Percentiles rank a stretch among this genome's conserved stretches.
Conservation (phyloP, 2,329 filamentous ascomycete genomes). For the Xylaria sp. region DNA sequence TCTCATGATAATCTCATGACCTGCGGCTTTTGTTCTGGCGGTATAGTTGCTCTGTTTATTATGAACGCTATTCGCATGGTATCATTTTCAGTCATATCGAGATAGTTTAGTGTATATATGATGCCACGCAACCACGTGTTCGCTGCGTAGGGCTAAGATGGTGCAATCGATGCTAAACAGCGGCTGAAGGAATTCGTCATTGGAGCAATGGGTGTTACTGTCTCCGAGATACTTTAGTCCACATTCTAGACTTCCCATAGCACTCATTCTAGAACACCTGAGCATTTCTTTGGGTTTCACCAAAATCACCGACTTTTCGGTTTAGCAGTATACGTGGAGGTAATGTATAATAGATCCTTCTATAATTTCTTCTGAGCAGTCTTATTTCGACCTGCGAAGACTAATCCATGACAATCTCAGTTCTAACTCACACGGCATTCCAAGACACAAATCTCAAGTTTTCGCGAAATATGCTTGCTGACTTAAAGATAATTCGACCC, state of each 20-base stretch:
- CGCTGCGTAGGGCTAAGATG: slow-evolving; percentile 14
- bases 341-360: background rate
- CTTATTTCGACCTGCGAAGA: too few relatives aligned
- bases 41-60: too few relatives aligned
- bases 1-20: slow-evolving; percentile 8
- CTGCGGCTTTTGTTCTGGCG: background rate
- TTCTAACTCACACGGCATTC: background rate
- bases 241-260: background rate
- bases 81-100: background rate
- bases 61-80: background rate
- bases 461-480: background rate
- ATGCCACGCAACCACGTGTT: slow-evolving; percentile 9
- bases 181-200: background rate
- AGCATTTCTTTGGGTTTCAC: background rate
- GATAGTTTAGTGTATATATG: background rate
- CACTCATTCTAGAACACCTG: background rate
- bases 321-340: background rate
- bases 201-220: background rate
- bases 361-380: background rate
- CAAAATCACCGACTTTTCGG: background rate
- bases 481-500: background rate
- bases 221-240: background rate
- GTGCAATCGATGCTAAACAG: background rate
- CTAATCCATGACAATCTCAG: too few relatives aligned
- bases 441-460: background rate